Percentiles rank a stretch among this genome's conserved stretches.
phyloP scores from a whole-genome alignment of 1,139 yeast genomes.

The Candida glucosophila region DNA sequence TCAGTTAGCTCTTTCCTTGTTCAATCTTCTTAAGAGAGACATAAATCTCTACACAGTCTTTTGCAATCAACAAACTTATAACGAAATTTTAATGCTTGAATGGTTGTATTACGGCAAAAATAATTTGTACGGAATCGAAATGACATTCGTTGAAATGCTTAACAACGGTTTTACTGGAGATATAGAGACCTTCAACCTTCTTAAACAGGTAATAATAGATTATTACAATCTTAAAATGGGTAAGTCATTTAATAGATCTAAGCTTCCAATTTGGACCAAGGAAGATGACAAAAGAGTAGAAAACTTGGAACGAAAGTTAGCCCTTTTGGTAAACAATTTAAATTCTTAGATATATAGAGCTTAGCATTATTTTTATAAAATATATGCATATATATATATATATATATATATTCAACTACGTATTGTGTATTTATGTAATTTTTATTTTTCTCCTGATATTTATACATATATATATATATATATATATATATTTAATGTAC shows the following conservation, averaged over 20 bases:
- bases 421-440: no score
- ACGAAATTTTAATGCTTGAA: conserved; percentile 26
- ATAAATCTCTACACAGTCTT: conserved; percentile 23
- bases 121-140: conserved; percentile 28
- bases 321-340: conserved; percentile 5
- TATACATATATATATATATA: no score
- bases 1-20: conserved; percentile 25
- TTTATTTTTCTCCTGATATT: no score
- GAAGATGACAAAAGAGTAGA: conserved; percentile 29
- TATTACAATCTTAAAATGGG: conserved; percentile 29
- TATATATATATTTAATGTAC: no score
- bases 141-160: conserved; percentile 27
- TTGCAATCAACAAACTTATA: conserved; percentile 37
- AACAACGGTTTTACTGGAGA: conserved; percentile 37
- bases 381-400: no score
- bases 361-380: neutral
- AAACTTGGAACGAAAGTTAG: conserved; percentile 16
- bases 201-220: conserved; percentile 29
- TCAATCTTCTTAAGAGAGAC: conserved; percentile 27
- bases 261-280: conserved; percentile 24
- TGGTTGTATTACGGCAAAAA: conserved; percentile 35
- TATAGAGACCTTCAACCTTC: conserved; percentile 23
- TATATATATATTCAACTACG: no score
- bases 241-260: conserved; percentile 10
- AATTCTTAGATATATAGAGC: no score